phyloP scores from a whole-genome alignment of 2,329 filamentous ascomycete genomes.

The Aspergillus pseudoviridinutans region DNA sequence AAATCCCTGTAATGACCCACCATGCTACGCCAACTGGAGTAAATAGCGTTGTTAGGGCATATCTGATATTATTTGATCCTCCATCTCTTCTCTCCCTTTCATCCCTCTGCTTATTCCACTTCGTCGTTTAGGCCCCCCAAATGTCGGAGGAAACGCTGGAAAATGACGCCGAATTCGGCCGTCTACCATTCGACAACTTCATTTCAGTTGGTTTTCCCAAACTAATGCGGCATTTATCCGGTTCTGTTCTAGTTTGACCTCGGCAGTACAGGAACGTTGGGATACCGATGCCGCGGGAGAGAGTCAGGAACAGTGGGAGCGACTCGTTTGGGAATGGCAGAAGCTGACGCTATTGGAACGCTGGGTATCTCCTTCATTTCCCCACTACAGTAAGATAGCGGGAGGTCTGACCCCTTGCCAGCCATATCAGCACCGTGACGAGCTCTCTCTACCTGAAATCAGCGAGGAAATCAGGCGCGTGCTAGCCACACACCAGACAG shows the following conservation, averaged over 20 bases:
- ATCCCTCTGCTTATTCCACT: too few species aligned
- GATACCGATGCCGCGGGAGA: neutral
- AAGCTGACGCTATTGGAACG: neutral
- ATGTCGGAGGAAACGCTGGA: constrained; percentile 32
- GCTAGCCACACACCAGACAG: neutral
- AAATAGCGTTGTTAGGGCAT: too few species aligned
- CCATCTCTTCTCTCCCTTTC: too few species aligned
- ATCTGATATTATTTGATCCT: too few species aligned
- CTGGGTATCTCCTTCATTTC: neutral
- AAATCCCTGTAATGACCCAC: too few species aligned
- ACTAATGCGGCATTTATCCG: neutral
- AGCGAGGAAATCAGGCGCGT: neutral
- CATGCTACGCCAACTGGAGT: too few species aligned
- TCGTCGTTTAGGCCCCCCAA: neutral
- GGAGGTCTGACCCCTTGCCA: neutral
- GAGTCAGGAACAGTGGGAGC: constrained; percentile 1
- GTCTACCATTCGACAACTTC: constrained; percentile 47
- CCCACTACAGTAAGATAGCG: too few species aligned
- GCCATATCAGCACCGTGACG: neutral
- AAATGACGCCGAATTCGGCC: constrained; percentile 47
- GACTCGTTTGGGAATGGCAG: constrained; percentile 2
- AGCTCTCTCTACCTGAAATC: neutral
- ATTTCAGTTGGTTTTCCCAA: constrained; percentile 22
- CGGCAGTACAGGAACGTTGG: neutral
- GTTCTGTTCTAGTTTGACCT: neutral